Evolutionary conservation across 2,329 filamentous ascomycete species (phyloP).

Genomic region (Fusarium sp.): DNA sequence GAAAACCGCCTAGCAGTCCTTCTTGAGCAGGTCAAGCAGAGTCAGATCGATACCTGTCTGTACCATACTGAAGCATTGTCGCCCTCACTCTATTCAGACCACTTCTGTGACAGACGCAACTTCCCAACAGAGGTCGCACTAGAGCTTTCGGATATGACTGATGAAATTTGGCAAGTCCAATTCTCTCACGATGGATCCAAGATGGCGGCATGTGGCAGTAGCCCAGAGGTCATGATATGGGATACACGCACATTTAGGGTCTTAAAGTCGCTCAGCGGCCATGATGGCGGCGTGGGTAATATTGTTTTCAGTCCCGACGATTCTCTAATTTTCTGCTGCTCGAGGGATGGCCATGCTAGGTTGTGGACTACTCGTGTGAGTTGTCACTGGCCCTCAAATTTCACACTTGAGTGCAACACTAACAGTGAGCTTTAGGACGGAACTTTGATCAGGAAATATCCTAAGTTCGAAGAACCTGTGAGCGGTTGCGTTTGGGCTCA

Average conservation of each 20-base stretch:
- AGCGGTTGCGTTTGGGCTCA: constrained; percentile 91
- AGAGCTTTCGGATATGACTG: constrained; percentile 78
- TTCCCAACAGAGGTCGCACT: constrained; percentile 81
- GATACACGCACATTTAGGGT: constrained; percentile 78
- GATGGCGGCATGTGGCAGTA: constrained; percentile 84
- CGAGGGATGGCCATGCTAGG: constrained; percentile 77
- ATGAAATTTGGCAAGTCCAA: constrained; percentile 91
- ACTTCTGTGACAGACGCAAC: constrained; percentile 81
- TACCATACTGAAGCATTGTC: constrained; percentile 86
- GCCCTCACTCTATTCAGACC: constrained; percentile 90
- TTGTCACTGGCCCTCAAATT: constrained; percentile 9
- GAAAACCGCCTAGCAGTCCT: constrained; percentile 87
- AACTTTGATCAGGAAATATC: constrained; percentile 70
- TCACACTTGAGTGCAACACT: constrained; percentile 18
- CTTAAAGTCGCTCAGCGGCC: constrained; percentile 72
- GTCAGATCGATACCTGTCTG: constrained; percentile 84
- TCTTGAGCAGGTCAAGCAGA: constrained; percentile 84
- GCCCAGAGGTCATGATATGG: constrained; percentile 83
- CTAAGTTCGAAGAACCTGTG: constrained; percentile 83
- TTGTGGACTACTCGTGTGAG: constrained; percentile 80
- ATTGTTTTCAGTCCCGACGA: constrained; percentile 95
- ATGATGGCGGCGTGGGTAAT: constrained; percentile 79
- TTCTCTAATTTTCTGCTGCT: constrained; percentile 85
- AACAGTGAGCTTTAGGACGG: constrained; percentile 65
- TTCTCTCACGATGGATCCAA: constrained; percentile 90